phyloP scores from a whole-genome alignment of 139 green algal species.

The Chlorokybus atmophyticus region DNA sequence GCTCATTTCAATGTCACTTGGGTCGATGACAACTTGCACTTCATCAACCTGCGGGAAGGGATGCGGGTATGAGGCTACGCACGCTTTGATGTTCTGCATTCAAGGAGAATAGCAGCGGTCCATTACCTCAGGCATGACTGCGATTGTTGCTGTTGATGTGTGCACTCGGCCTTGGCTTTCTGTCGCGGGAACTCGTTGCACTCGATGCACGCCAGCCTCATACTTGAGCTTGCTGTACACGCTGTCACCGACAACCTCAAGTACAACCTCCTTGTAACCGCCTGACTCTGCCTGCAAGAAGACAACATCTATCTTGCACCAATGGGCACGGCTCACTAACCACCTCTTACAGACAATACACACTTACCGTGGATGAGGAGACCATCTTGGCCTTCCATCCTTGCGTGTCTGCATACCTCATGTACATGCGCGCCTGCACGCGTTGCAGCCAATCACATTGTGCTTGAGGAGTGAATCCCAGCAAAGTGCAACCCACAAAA shows the following conservation, averaged over 20 bases:
- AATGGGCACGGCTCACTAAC: background rate
- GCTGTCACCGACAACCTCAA: constrained; percentile 34
- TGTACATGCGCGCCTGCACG: constrained; percentile 57
- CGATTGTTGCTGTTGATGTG: constrained; percentile 82
- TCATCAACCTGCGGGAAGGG: constrained; percentile 56
- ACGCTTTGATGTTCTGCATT: too few relatives aligned
- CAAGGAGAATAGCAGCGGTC: background rate
- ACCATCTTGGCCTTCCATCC: constrained; percentile 60
- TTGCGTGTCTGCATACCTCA: constrained; percentile 43
- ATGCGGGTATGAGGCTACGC: too few relatives aligned
- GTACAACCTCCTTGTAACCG: constrained; percentile 65
- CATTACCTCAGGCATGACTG: constrained; percentile 54
- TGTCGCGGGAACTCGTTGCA: constrained; percentile 91
- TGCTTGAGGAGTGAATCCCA: too few relatives aligned
- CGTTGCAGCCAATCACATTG: too few relatives aligned
- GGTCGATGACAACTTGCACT: constrained; percentile 61
- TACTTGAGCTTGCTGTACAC: constrained; percentile 74
- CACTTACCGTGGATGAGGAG: constrained; percentile 16
- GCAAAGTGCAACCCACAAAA: too few relatives aligned
- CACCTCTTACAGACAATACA: constrained; percentile 1
- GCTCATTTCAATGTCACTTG: constrained; percentile 71
- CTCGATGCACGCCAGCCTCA: constrained; percentile 90
- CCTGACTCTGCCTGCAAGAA: constrained; percentile 54
- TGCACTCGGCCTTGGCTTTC: constrained; percentile 82
- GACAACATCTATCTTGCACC: constrained; percentile 7